Conservation (phyloP, 2,329 filamentous ascomycete genomes). For the Arthrobotrys pseudoclavata region DNA sequence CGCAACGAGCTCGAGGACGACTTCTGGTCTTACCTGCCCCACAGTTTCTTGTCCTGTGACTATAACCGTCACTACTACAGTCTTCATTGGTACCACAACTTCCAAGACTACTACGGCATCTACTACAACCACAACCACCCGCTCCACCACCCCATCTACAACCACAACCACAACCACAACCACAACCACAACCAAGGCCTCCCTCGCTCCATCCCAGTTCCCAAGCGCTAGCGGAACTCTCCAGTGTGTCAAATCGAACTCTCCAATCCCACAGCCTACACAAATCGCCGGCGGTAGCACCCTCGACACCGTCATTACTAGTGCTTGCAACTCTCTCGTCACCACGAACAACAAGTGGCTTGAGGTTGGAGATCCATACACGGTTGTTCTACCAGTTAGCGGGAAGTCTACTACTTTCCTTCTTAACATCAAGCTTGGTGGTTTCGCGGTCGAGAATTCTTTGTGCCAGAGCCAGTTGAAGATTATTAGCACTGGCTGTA, state of each 20-base stretch:
- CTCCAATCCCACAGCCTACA: constrained; percentile 40
- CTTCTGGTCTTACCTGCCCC: constrained; percentile 13
- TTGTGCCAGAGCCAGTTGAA: constrained; percentile 30
- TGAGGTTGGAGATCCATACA: constrained; percentile 44
- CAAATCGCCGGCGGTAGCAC: constrained; percentile 26
- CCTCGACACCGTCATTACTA: constrained; percentile 27
- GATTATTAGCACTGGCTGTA: constrained; percentile 25
- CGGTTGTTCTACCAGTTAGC: constrained; percentile 28
- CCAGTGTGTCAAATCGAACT: constrained; percentile 29
- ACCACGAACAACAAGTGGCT: constrained; percentile 27
- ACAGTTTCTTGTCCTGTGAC: constrained; percentile 20
- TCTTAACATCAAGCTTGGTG: constrained; percentile 43
- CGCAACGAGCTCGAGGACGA: constrained; percentile 4
- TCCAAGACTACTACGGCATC: constrained; percentile 6
- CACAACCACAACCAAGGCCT: constrained; percentile 7
- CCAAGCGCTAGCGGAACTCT: constrained; percentile 36
- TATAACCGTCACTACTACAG: constrained; percentile 16
- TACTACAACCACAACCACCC: background rate
- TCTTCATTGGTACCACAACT: constrained; percentile 14
- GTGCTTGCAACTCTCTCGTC: constrained; percentile 22
- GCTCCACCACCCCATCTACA: constrained; percentile 7
- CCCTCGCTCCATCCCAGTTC: constrained; percentile 37
- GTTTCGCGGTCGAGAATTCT: constrained; percentile 34
- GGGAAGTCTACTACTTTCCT: constrained; percentile 36
- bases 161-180: constrained; percentile 10